A percentile compares a stretch with the other conserved stretches of the same genome.
Conservation (phyloP, 768 basidiomycete genomes). For the Suillus lakei region DNA sequence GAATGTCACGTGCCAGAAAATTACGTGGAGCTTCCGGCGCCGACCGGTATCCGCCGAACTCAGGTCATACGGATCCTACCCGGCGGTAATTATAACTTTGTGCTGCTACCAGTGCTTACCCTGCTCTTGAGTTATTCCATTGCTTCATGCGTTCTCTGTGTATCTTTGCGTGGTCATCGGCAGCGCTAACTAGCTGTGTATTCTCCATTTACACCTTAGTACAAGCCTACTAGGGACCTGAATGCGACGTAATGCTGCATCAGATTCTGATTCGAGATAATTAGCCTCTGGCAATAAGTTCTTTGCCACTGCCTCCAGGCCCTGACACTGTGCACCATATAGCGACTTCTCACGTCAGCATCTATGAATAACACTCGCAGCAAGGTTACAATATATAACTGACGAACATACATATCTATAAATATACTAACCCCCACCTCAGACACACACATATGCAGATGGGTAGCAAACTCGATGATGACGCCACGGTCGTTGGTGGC, state of each 20-base stretch:
- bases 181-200: background rate
- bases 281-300: too few relatives aligned
- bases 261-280: too few relatives aligned
- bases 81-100: too few relatives aligned
- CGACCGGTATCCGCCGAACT: too few relatives aligned
- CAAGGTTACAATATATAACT: too few relatives aligned
- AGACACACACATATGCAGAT: conserved; percentile 10
- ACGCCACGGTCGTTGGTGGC: conserved; percentile 51
- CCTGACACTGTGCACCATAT: too few relatives aligned
- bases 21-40: conserved; percentile 1
- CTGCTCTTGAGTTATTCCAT: background rate
- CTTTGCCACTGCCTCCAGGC: too few relatives aligned
- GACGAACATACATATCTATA: background rate
- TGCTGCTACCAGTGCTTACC: too few relatives aligned
- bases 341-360: too few relatives aligned
- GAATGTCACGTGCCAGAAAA: conserved; percentile 19
- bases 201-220: background rate
- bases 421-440: background rate
- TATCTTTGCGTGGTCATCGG: background rate
- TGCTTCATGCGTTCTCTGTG: background rate
- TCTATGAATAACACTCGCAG: too few relatives aligned
- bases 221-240: background rate
- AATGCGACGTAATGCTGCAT: too few relatives aligned
- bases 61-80: too few relatives aligned
- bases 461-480: conserved; percentile 46